Conservation (phyloP, 257 asterid species). For the Lithospermum erythrorhizon region DNA sequence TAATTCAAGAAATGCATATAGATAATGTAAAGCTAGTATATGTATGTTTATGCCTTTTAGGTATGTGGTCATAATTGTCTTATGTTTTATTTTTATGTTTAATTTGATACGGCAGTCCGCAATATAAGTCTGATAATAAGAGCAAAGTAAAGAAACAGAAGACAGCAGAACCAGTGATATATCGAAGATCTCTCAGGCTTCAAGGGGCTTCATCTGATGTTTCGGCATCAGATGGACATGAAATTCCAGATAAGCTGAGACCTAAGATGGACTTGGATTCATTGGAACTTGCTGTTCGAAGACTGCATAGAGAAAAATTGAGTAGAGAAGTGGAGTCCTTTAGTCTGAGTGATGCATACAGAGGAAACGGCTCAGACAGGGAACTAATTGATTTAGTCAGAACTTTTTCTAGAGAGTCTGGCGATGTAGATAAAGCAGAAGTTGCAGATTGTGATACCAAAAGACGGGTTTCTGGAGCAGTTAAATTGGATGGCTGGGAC, state of each 20-base stretch:
- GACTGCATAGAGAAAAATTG: background rate
- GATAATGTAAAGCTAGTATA: too few relatives aligned
- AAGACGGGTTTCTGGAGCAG: background rate
- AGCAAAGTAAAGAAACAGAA: background rate
- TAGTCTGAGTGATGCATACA: slow-evolving; percentile 23
- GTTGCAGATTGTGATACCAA: slow-evolving; percentile 37
- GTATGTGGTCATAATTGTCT: background rate
- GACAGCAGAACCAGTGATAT: background rate
- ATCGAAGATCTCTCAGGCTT: background rate
- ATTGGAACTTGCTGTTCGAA: background rate
- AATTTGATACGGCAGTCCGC: background rate
- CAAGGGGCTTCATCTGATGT: background rate
- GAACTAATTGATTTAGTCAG: slow-evolving; percentile 30
- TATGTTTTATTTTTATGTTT: background rate
- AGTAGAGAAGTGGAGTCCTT: background rate
- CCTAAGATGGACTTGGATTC: background rate
- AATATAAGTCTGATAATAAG: background rate
- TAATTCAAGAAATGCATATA: too few relatives aligned
- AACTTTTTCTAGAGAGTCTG: slow-evolving; percentile 15
- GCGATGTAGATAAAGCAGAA: slow-evolving; percentile 14
- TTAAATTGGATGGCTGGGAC: slow-evolving; percentile 14
- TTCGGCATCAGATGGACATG: background rate
- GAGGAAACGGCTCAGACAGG: slow-evolving; percentile 31
- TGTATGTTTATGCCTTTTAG: too few relatives aligned
- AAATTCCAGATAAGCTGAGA: background rate